A percentile compares a stretch with the other conserved stretches of the same genome.
These are phyloP conservation scores for Asterella californica DNA, from an alignment of 225 moss, liverwort and hornwort species.

Conservation along the genomic window DNA sequence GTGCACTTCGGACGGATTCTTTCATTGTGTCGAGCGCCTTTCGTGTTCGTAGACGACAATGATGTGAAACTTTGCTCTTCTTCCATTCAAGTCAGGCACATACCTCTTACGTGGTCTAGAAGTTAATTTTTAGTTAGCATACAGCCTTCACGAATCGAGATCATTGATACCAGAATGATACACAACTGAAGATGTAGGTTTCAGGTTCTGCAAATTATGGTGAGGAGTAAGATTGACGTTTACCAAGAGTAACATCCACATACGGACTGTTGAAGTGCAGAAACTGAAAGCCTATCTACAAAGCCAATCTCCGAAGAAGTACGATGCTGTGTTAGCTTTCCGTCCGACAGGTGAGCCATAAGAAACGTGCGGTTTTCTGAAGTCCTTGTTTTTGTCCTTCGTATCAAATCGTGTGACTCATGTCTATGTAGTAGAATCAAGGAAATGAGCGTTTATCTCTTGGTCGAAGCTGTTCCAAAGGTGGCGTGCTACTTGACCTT, in stretches of 20 bases:
- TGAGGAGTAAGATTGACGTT: too few species aligned
- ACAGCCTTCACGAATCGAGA: too few species aligned
- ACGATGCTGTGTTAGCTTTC: constrained; percentile 70
- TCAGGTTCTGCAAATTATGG: too few species aligned
- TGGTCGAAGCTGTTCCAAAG: background rate
- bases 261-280: constrained; percentile 17
- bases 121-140: too few species aligned
- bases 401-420: background rate
- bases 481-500: background rate
- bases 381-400: background rate
- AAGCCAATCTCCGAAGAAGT: constrained; percentile 55
- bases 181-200: too few species aligned
- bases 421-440: background rate
- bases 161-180: too few species aligned
- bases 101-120: too few species aligned
- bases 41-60: too few species aligned
- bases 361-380: background rate
- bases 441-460: background rate
- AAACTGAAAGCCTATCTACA: constrained; percentile 78
- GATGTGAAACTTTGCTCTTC: too few species aligned
- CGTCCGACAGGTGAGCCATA: constrained; percentile 60
- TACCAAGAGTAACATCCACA: background rate
- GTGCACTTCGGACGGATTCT: background rate
- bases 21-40: too few species aligned
- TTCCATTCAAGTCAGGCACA: too few species aligned